These are phyloP conservation scores for Klebsormidium nitens DNA, from an alignment of 139 green algal species.

Conservation along the genomic window DNA sequence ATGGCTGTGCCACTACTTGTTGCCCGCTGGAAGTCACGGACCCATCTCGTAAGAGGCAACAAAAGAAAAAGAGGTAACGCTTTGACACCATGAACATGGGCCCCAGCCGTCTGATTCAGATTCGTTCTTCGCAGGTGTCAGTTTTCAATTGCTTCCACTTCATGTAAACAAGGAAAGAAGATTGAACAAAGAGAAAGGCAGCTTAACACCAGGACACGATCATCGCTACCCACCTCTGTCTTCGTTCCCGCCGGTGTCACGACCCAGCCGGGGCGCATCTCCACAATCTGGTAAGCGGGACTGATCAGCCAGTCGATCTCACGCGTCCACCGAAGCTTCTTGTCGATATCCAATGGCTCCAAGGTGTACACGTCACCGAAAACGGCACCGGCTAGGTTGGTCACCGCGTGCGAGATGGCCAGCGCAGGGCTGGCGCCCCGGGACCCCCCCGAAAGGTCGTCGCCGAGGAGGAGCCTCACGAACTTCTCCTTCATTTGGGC, in stretches of 20 bases:
- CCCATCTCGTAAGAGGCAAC: too few species aligned
- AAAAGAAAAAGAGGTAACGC: too few species aligned
- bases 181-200: too few species aligned
- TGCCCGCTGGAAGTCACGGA: too few species aligned
- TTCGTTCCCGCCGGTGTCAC: constrained; percentile 9
- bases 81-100: too few species aligned
- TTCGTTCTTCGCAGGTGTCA: too few species aligned
- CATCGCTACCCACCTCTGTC: constrained; percentile 5
- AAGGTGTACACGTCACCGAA: constrained; percentile 17
- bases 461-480: constrained; percentile 25
- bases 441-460: constrained; percentile 20
- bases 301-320: constrained; percentile 22
- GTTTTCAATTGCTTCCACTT: too few species aligned
- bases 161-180: too few species aligned
- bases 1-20: too few species aligned
- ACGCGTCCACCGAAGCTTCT: constrained; percentile 18
- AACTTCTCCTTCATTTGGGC: constrained; percentile 29
- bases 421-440: constrained; percentile 20
- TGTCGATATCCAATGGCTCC: constrained; percentile 1
- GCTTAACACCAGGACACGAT: too few species aligned
- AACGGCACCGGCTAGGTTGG: constrained; percentile 30
- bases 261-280: constrained; percentile 5
- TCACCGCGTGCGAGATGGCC: constrained; percentile 22
- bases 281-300: constrained; percentile 17
- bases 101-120: too few species aligned